Evolutionary conservation across 805 yeast genomes (phyloP).

Genomic region (Saccharomycopsis vini): DNA sequence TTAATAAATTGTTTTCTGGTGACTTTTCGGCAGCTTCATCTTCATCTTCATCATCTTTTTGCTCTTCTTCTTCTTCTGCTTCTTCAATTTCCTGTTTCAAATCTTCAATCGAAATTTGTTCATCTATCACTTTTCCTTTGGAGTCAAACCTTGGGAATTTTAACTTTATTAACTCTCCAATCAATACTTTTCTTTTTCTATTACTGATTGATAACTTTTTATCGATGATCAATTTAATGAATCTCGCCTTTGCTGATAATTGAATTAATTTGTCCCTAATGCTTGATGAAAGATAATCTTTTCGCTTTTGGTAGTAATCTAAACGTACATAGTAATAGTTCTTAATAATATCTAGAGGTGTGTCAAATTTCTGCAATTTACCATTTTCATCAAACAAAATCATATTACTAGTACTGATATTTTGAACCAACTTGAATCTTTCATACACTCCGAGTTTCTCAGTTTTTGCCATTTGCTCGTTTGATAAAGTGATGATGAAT

Average conservation of each 20-base stretch:
- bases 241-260: slow-evolving; percentile 77
- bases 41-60: slow-evolving; percentile 28
- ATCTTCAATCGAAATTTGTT: slow-evolving; percentile 20
- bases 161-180: slow-evolving; percentile 49
- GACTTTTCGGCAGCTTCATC: slow-evolving; percentile 25
- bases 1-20: too few species aligned
- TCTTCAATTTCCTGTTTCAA: slow-evolving; percentile 32
- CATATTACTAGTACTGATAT: slow-evolving; percentile 75
- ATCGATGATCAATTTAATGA: slow-evolving; percentile 84
- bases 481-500: slow-evolving; percentile 65
- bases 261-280: slow-evolving; percentile 68
- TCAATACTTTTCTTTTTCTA: slow-evolving; percentile 56
- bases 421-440: slow-evolving; percentile 66
- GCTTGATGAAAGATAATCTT: slow-evolving; percentile 64
- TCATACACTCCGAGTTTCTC: slow-evolving; percentile 69
- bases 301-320: slow-evolving; percentile 85
- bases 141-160: slow-evolving; percentile 67
- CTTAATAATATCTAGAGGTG: slow-evolving; percentile 64
- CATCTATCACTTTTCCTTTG: slow-evolving; percentile 22
- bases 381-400: slow-evolving; percentile 92
- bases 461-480: slow-evolving; percentile 79
- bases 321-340: slow-evolving; percentile 83
- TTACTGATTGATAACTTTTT: slow-evolving; percentile 62
- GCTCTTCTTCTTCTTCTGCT: slow-evolving; percentile 32
- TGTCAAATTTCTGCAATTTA: slow-evolving; percentile 72